Percentiles rank a stretch among this genome's conserved stretches.
These are phyloP conservation scores for Geosmithia morbida DNA, from an alignment of 2,329 filamentous ascomycete species.

Conservation along the genomic window DNA sequence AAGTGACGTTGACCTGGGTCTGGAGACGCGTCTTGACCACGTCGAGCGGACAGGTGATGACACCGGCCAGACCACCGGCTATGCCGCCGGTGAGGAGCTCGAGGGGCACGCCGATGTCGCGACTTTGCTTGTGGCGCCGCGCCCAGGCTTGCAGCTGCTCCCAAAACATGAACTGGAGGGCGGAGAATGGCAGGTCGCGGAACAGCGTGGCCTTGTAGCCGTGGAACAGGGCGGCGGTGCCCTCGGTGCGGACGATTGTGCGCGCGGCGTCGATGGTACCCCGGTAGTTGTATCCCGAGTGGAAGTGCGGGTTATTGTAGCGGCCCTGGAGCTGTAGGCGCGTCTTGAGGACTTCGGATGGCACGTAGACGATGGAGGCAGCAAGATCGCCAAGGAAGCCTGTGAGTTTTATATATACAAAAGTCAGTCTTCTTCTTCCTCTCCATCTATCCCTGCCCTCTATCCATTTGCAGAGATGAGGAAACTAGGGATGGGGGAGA, in stretches of 20 bases:
- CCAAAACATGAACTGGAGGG: conserved; percentile 95
- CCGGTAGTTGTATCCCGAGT: conserved; percentile 91
- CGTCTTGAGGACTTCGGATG: conserved; percentile 96
- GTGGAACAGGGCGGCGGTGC: conserved; percentile 74
- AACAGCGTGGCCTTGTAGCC: conserved; percentile 96
- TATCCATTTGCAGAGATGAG: background rate
- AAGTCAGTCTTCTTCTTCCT: too few species aligned
- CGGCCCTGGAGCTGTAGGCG: conserved; percentile 87
- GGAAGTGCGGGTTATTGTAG: conserved; percentile 88
- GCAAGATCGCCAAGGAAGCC: conserved; percentile 89
- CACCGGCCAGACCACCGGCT: conserved; percentile 83
- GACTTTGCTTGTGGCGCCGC: conserved; percentile 59
- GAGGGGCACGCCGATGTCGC: conserved; percentile 71
- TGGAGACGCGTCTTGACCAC: conserved; percentile 96
- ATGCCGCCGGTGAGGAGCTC: conserved; percentile 82
- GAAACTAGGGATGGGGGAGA: too few species aligned
- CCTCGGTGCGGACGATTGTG: conserved; percentile 75
- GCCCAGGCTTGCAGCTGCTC: conserved; percentile 83
- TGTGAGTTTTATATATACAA: conserved; percentile 14
- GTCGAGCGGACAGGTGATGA: conserved; percentile 89
- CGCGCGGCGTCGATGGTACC: conserved; percentile 70
- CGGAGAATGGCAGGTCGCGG: conserved; percentile 89
- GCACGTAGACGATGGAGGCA: conserved; percentile 87
- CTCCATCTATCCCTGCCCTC: too few species aligned
- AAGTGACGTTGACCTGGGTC: conserved; percentile 53